phyloP scores from a whole-genome alignment of 306 rosid genomes.

The Rubus idaeus region DNA sequence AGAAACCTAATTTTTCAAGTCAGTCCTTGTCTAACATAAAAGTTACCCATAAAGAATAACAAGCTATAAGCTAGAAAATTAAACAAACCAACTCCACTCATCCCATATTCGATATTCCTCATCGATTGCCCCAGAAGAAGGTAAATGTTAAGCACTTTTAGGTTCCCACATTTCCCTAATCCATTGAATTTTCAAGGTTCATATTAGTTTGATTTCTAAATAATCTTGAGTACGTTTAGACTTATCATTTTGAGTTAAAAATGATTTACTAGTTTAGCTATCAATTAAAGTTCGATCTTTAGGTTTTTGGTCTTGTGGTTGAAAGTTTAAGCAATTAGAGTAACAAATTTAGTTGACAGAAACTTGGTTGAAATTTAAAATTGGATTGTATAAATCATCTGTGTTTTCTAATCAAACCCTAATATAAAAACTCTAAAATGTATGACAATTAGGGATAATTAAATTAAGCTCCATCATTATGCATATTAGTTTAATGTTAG shows the following conservation, averaged over 20 bases:
- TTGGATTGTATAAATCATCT: too few species aligned
- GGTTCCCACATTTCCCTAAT: not conserved
- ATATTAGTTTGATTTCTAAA: not conserved
- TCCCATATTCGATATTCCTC: constrained; percentile 40
- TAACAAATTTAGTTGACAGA: too few species aligned
- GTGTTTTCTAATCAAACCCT: not conserved
- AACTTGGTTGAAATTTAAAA: too few species aligned
- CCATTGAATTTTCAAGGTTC: not conserved
- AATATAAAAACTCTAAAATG: not conserved
- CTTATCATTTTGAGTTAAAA: not conserved
- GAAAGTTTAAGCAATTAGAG: too few species aligned
- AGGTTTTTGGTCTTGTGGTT: not conserved
- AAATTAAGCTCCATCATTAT: not conserved
- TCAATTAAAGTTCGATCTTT: not conserved
- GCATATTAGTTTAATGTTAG: not conserved
- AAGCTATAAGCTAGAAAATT: constrained; percentile 29
- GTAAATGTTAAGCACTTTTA: not conserved
- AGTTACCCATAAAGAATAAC: constrained; percentile 17
- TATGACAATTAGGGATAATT: not conserved
- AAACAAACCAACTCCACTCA: constrained; percentile 39
- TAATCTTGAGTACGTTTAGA: not conserved
- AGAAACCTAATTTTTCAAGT: constrained; percentile 20
- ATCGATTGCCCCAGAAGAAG: constrained; percentile 45
- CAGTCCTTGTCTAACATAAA: constrained; percentile 26
- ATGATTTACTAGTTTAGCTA: not conserved